Evolutionary conservation across 768 basidiomycete genomes (phyloP).

Genomic region (Pholiota molesta): DNA sequence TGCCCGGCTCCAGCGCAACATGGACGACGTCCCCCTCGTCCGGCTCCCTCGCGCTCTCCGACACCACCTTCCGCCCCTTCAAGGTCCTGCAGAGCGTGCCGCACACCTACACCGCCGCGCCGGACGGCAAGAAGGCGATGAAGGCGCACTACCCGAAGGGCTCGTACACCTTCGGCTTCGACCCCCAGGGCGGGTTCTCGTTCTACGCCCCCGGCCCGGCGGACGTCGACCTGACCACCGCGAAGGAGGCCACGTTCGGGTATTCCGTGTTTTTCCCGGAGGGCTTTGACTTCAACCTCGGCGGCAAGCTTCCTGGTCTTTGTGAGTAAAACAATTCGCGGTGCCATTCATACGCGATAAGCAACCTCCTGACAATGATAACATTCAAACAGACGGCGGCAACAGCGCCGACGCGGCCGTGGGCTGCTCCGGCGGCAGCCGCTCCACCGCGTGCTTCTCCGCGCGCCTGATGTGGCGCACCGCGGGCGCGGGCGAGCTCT

Average conservation of each 20-base stretch:
- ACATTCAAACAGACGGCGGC: constrained; percentile 51
- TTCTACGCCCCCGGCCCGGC: constrained; percentile 70
- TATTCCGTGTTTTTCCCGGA: constrained; percentile 64
- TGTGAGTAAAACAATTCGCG: constrained; percentile 40
- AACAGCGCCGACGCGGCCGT: constrained; percentile 47
- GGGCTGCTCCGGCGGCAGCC: constrained; percentile 67
- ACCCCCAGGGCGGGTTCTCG: constrained; percentile 61
- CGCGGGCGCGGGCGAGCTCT: constrained; percentile 63
- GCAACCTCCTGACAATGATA: constrained; percentile 4
- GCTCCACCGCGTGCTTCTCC: constrained; percentile 59
- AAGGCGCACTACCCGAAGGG: constrained; percentile 58
- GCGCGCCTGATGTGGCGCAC: constrained; percentile 72
- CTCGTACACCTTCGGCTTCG: constrained; percentile 52
- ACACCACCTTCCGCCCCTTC: constrained; percentile 46
- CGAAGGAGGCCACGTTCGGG: constrained; percentile 67
- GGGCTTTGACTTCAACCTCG: constrained; percentile 66
- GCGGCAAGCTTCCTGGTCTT: constrained; percentile 75
- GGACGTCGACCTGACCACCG: constrained; percentile 54
- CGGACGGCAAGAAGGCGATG: constrained; percentile 56
- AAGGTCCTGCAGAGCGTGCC: constrained; percentile 37
- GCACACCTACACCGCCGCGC: constrained; percentile 45
- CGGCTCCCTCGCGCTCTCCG: constrained; percentile 41
- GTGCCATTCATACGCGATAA: constrained; percentile 3
- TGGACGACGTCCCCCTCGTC: constrained; percentile 51
- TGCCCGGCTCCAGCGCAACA: constrained; percentile 32